Evolutionary conservation across 1,284 basidiomycete genomes (phyloP).

Genomic region (Vanrija pseudolonga): DNA sequence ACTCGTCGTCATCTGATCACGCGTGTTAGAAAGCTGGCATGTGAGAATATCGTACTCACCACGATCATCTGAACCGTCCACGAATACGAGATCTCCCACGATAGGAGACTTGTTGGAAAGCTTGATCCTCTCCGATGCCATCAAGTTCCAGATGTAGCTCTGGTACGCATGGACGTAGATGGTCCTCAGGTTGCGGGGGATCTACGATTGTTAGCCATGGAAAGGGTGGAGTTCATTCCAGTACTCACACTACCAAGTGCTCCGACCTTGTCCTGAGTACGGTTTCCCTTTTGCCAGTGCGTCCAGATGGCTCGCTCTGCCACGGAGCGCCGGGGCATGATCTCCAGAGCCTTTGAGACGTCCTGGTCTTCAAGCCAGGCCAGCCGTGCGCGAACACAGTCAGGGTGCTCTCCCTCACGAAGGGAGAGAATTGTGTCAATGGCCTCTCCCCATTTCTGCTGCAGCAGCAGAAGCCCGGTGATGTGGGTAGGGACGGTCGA

Average conservation of each 20-base stretch:
- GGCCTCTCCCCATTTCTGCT: conserved; percentile 83
- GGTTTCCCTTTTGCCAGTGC: conserved; percentile 77
- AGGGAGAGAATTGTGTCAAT: conserved; percentile 74
- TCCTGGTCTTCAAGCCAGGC: conserved; percentile 78
- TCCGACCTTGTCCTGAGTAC: conserved; percentile 77
- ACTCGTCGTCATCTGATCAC: neutral
- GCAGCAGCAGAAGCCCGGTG: conserved; percentile 84
- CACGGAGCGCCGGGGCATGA: conserved; percentile 83
- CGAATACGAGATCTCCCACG: conserved; percentile 78
- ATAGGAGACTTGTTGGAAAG: conserved; percentile 73
- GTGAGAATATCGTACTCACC: conserved; percentile 40
- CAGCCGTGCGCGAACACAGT: conserved; percentile 70
- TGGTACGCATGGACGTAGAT: conserved; percentile 99
- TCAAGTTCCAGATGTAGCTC: conserved; percentile 96
- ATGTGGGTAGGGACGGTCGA: conserved; percentile 91
- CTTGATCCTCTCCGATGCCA: conserved; percentile 86
- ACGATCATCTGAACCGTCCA: conserved; percentile 53
- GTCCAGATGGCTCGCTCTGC: conserved; percentile 91
- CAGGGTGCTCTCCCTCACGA: conserved; percentile 84
- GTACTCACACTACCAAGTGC: conserved; percentile 71
- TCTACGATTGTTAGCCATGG: conserved; percentile 54
- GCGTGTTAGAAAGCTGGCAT: too few species aligned
- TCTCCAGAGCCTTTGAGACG: conserved; percentile 67
- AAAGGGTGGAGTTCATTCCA: too few species aligned
- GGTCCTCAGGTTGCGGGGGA: conserved; percentile 86